Evolutionary conservation across 169 alveolate species (phyloP).

Genomic region (Cryptosporidium viatorum): DNA sequence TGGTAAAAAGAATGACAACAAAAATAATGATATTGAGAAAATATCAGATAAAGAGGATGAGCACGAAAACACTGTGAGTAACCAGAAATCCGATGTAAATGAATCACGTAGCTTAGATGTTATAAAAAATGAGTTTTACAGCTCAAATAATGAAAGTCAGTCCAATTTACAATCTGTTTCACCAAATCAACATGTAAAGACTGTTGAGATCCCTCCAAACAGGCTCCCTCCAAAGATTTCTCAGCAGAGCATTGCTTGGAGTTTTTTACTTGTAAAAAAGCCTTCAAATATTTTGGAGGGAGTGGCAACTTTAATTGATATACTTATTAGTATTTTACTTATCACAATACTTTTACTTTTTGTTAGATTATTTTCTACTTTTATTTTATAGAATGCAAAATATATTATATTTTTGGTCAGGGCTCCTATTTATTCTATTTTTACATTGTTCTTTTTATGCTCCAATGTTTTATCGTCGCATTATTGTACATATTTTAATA

Average conservation of each 20-base stretch:
- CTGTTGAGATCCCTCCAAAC: conserved; percentile 19
- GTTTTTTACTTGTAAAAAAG: conserved; percentile 17
- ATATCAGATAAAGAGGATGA: neutral
- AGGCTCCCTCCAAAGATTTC: conserved; percentile 42
- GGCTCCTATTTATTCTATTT: neutral
- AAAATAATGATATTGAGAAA: neutral
- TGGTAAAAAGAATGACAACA: neutral
- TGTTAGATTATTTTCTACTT: conserved; percentile 5
- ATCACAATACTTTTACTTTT: conserved; percentile 14
- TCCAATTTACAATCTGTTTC: neutral
- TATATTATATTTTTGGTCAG: neutral
- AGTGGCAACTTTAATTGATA: conserved; percentile 24
- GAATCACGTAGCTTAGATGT: neutral
- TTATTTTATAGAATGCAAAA: neutral
- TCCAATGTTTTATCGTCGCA: neutral
- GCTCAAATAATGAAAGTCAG: neutral
- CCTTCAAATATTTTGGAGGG: conserved; percentile 50
- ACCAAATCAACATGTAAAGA: neutral
- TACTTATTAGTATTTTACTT: conserved; percentile 5
- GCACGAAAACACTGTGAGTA: neutral
- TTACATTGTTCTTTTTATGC: neutral
- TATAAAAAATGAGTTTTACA: neutral
- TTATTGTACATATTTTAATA: neutral
- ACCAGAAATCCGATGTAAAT: neutral
- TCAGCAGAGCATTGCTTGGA: conserved; percentile 67